These are phyloP conservation scores for Arthromyces matolae DNA, from an alignment of 768 basidiomycete genomes.

Conservation along the genomic window DNA sequence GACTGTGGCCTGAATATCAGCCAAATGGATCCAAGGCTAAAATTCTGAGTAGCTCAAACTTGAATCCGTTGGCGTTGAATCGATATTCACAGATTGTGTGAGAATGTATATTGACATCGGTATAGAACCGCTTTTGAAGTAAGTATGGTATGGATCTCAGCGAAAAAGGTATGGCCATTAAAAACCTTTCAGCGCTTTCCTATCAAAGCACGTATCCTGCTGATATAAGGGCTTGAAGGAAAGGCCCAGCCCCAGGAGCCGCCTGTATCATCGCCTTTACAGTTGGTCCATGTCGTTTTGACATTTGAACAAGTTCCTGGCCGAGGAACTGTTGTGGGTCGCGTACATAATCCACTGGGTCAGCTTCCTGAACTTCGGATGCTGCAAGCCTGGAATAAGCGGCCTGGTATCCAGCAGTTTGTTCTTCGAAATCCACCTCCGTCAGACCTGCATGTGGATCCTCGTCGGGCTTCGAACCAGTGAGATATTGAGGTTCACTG, in stretches of 20 bases:
- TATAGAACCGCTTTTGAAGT: too few species aligned
- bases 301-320: constrained; percentile 38
- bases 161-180: too few species aligned
- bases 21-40: too few species aligned
- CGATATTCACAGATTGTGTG: too few species aligned
- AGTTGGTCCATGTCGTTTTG: constrained; percentile 32
- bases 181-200: too few species aligned
- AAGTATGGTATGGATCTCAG: too few species aligned
- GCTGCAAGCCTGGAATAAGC: constrained; percentile 91
- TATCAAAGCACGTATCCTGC: constrained; percentile 23
- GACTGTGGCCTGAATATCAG: too few species aligned
- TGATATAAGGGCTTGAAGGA: constrained; percentile 21
- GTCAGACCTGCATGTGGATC: constrained; percentile 59
- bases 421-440: constrained; percentile 87
- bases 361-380: constrained; percentile 53
- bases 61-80: too few species aligned
- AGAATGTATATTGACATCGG: too few species aligned
- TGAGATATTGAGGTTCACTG: constrained; percentile 70
- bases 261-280: constrained; percentile 35
- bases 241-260: constrained; percentile 27
- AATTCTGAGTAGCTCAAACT: too few species aligned
- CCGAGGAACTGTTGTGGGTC: constrained; percentile 55
- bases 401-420: constrained; percentile 87
- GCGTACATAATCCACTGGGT: constrained; percentile 59
- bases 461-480: constrained; percentile 34